Base-by-base conservation (phyloP, 352 stramenopile species). In the Hyaloperonospora brassicae region DNA sequence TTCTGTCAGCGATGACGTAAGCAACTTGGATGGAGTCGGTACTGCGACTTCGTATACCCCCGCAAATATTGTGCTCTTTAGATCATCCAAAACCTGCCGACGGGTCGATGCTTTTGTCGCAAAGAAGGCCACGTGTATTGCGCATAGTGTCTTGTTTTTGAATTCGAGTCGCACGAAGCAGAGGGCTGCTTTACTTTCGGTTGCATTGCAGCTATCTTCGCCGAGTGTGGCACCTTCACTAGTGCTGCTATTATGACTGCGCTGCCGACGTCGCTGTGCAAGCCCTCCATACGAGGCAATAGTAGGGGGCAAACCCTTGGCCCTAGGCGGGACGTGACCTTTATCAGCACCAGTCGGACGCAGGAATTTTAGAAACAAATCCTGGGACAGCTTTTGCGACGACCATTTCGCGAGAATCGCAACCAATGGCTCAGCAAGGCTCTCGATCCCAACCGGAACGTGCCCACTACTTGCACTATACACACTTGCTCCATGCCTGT, bases 121-220 rank as follows among this genome's bases (percentile, higher is more conserved):
- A 39, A 91, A 95, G 45, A 95, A 95, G n/a, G 84, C 84, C 27
- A 92, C 76, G 55, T 95, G 79, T 34, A 95, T 59, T 22, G 79
- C 75, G 13, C 81, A 79, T 1, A 95, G 52, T 14, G 81, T 87
- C 53, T 86, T 84, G 61, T 78, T 89, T 48, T 89, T 92, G 30
- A 83, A 66, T 53, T 93, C 82, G 7, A 93, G 49, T 11, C 84
- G 79, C 4, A 93, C 79, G 55, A 95, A 93, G 45, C 84, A 95
- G 30, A 95, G 54, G 25, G 84, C 77, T 46, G 64, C 70, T 41
- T 73, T 84, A 46, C 62, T 79, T 40, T 70, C 72, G 55, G 55
- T 68, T 34, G 39, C 31, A 21, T 23, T 60, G 41, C n/a, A 60
- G 30, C 13, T 61, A 17, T 68, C 55, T 50, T 60, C 61, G 49